A percentile compares a stretch with the other conserved stretches of the same genome.
Conservation (phyloP, 805 yeast genomes). For the Kregervanrija fluxuum region DNA sequence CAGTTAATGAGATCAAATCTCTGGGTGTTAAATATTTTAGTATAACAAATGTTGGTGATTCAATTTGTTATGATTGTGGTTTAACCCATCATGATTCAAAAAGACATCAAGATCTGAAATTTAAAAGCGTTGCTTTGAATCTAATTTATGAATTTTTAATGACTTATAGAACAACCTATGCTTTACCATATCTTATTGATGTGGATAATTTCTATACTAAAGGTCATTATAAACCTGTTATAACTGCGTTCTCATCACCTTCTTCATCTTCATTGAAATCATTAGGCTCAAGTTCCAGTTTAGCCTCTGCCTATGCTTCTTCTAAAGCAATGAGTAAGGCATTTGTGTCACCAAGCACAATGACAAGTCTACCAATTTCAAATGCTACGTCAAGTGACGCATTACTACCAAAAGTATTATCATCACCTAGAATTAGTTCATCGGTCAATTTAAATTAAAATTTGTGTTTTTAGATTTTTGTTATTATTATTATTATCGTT, state of each 20-base stretch:
- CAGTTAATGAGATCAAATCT: conserved; percentile 25
- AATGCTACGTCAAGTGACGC: no score
- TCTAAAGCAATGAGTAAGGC: no score
- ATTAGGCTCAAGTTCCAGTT: no score
- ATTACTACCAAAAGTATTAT: conserved; percentile 8
- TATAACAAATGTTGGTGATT: conserved; percentile 29
- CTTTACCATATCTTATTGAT: conserved; percentile 23
- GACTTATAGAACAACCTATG: conserved; percentile 28
- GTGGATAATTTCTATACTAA: conserved; percentile 26
- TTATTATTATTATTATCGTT: not conserved
- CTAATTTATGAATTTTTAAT: conserved; percentile 27
- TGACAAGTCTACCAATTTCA: no score
- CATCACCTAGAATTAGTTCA: conserved; percentile 8
- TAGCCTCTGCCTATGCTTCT: no score
- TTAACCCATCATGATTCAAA: conserved; percentile 15
- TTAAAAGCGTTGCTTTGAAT: conserved; percentile 20
- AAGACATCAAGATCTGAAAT: conserved; percentile 24
- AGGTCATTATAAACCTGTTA: conserved; percentile 24
- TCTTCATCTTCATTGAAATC: conserved; percentile 2
- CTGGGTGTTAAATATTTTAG: conserved; percentile 24
- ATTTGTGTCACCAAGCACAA: no score
- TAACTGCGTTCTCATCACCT: conserved; percentile 11
- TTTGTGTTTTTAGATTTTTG: not conserved
- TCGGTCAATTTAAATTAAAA: no score
- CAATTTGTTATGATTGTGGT: conserved; percentile 28